Evolutionary conservation across 164 flowering plant species (phyloP).

Genomic region (Vitis riparia): DNA sequence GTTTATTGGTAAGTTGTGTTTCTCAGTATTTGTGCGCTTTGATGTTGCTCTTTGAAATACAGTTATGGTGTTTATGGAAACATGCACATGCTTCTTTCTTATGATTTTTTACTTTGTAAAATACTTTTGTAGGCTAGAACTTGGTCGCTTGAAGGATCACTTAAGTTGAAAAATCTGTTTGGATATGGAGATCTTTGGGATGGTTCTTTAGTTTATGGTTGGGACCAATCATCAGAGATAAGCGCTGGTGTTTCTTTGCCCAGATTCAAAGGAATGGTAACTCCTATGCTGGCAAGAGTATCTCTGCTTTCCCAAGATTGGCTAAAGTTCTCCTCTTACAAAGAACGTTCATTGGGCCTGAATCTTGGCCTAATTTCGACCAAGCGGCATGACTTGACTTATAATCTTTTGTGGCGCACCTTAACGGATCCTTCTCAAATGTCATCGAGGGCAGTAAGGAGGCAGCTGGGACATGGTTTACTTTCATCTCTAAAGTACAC

Average conservation of each 20-base stretch:
- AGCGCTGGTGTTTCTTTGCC: constrained; percentile 81
- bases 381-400: constrained; percentile 66
- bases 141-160: constrained; percentile 80
- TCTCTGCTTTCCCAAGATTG: constrained; percentile 85
- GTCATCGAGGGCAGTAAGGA: constrained; percentile 71
- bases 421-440: constrained; percentile 85
- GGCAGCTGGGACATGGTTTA: constrained; percentile 86
- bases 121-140: constrained; percentile 75
- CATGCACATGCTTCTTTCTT: background rate
- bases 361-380: constrained; percentile 74
- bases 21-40: background rate
- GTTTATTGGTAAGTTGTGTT: background rate
- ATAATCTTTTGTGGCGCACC: constrained; percentile 82
- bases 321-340: constrained; percentile 86
- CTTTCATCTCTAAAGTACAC: constrained; percentile 78
- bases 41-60: background rate
- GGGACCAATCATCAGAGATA: constrained; percentile 75
- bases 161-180: constrained; percentile 74
- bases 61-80: background rate
- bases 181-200: constrained; percentile 96
- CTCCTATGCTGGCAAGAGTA: constrained; percentile 66
- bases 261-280: constrained; percentile 50
- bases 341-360: constrained; percentile 71
- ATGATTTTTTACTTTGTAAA: constrained; percentile 8
- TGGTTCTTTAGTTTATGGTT: constrained; percentile 76